Base-by-base conservation (phyloP, 139 green algal species). In the Coelastrella sp. region DNA sequence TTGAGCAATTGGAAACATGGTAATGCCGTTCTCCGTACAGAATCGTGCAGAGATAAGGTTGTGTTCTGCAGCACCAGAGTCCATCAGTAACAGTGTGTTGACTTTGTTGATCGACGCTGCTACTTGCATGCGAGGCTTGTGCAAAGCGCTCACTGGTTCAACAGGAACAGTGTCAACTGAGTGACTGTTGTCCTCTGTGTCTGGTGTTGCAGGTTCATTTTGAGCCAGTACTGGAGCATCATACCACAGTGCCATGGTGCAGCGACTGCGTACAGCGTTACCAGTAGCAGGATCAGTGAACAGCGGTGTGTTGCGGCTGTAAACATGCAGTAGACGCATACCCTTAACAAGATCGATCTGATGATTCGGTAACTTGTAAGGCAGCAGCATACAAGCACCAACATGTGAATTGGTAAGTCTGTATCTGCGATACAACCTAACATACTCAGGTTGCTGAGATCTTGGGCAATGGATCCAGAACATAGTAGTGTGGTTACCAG, bases 241-340 rank as follows among this genome's bases (percentile, higher is more conserved):
- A 69, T 40, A 69, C 60, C 60, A 69, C n/a, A 69, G 30, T 4
- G 60, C 60, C 60, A 69, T 38, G 7, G 60, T 69, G 27, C 60
- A 69, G 27, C 30, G 27, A 27, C 60, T 69, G 27, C 30, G 60
- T 19, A 69, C n/a, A n/a, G 25, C 27, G 21, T 17, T 41, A 15
- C 30, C 60, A 69, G 60, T 23, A 41, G n/a, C 60, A 41, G 60
- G 60, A 19, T 69, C 60, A 69, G 60, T 69, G 17, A 69, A 69
- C 60, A 69, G 25, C 60, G 30, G 60, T 23, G 60, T 41, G 60
- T 69, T 69, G 7, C 60, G 60, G 60, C 27, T 40, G 60, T 69
- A 69, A 4, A 40, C 30, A 5, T 69, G 60, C 1, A 69, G n/a
- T 15, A 69, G 21, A 4, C 30, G 27, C 27, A 69, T 41, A 27